Percentiles rank a stretch among this genome's conserved stretches.
phyloP scores from a whole-genome alignment of 176 grass and related monocot genomes.

The Carex parvula region DNA sequence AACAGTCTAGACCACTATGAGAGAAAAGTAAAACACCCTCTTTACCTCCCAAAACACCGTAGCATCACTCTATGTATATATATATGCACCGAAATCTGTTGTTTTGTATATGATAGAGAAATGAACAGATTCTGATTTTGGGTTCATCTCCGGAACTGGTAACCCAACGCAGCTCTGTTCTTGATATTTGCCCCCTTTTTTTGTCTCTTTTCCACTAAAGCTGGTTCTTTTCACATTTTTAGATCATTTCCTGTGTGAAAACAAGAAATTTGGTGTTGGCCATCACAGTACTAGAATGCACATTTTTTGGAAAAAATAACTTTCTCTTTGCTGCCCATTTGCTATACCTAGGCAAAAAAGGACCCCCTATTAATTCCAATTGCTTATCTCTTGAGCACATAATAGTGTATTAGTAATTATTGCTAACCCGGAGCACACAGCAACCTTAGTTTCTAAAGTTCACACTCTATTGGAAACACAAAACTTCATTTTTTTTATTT shows the following conservation, averaged over 20 bases:
- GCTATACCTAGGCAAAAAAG: too few relatives aligned
- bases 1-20: too few relatives aligned
- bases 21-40: too few relatives aligned
- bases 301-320: not conserved
- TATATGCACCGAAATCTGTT: too few relatives aligned
- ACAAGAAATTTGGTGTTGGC: not conserved
- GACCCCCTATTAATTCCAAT: too few relatives aligned
- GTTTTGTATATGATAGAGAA: too few relatives aligned
- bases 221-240: not conserved
- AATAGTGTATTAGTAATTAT: not conserved
- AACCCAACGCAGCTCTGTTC: not conserved
- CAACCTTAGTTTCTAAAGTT: not conserved
- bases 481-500: too few relatives aligned
- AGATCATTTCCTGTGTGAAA: not conserved
- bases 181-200: not conserved
- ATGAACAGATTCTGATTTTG: not conserved
- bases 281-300: not conserved
- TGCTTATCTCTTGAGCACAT: not conserved
- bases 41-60: too few relatives aligned
- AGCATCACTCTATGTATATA: too few relatives aligned
- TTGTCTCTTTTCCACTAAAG: not conserved
- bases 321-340: too few relatives aligned
- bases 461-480: not conserved
- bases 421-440: not conserved
- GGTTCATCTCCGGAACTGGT: not conserved